Evolutionary conservation across 345 rosid genomes (phyloP), one percentile per base, ranked within the genome.

Genomic region (Populus ilicifolia): DNA sequence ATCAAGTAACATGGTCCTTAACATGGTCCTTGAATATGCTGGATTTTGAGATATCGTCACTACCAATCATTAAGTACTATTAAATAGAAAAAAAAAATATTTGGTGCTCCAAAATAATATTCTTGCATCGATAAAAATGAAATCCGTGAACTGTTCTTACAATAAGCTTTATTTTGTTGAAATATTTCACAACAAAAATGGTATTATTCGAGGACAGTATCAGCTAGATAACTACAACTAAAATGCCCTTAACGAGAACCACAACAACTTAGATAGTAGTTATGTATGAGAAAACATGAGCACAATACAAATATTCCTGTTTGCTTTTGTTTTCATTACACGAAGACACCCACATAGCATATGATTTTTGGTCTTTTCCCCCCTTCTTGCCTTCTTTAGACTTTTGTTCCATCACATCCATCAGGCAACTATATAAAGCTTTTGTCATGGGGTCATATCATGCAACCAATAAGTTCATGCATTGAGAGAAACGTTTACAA

Each of bases 381-480:
- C 33, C 36, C 29, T 29, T 30, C 13, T 1, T 11, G 13, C 25
- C 63, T 33, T 5, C 35, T 50, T 52, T 18, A 61, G 1, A 3
- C 74, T 44, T 50, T 25, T 2, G 63, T 46, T 71, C 74, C 12
- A 50, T 71, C 66, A 56, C 64, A 13, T 56, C 75, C 35, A 50
- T 33, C 67, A 17, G 25, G 43, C 29, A 25, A 39, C 21, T 3
- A 2, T 13, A 39, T 36, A 30, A 16, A 38, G 2, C 59, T 72
- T 59, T 72, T 72, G 13, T 30, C 46, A 50, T 75, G 52, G 39
- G 67, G 29, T 68, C 54, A 62, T 59, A 46, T 70, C 70, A 77
- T 6, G 54, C 63, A 70, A 4, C 25, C n/a, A 9, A 41, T 10
- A 70, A 77, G 64, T 70, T 61, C 79, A 69, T 69, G 75, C 38